phyloP scores from a whole-genome alignment of 2,329 filamentous ascomycete genomes.

The Calonectria pteridis region DNA sequence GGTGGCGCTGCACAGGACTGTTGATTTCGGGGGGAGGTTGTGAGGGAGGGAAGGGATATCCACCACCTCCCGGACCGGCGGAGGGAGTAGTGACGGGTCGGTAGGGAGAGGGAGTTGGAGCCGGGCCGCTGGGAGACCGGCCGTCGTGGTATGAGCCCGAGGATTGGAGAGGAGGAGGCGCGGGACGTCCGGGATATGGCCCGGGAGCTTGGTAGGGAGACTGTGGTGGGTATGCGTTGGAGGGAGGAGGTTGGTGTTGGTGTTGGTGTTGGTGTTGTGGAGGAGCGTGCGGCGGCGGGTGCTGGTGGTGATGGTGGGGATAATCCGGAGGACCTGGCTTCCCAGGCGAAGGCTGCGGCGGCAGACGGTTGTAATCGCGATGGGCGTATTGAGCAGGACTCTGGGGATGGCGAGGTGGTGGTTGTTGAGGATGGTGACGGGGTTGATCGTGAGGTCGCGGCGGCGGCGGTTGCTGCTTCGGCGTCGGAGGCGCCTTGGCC shows the following conservation, averaged over 20 bases:
- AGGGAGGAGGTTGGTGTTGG: constrained; percentile 38
- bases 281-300: constrained; percentile 40
- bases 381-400: constrained; percentile 59
- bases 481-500: constrained; percentile 49
- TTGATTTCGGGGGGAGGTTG: constrained; percentile 57
- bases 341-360: constrained; percentile 63
- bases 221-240: constrained; percentile 53
- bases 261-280: constrained; percentile 27
- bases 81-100: constrained; percentile 62
- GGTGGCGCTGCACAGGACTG: constrained; percentile 66
- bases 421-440: constrained; percentile 47
- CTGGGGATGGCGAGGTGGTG: constrained; percentile 52
- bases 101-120: constrained; percentile 60
- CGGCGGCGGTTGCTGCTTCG: constrained; percentile 49
- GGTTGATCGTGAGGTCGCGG: constrained; percentile 48
- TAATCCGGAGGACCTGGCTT: constrained; percentile 62
- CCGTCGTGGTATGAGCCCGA: constrained; percentile 58
- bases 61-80: constrained; percentile 54
- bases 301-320: constrained; percentile 46
- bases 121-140: constrained; percentile 63
- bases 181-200: constrained; percentile 58
- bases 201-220: constrained; percentile 55
- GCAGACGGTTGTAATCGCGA: constrained; percentile 63
- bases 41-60: constrained; percentile 64
- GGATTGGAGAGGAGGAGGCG: constrained; percentile 61